Evolutionary conservation across 305 asterid species (phyloP).

Genomic region (Stenogyne calaminthoides): DNA sequence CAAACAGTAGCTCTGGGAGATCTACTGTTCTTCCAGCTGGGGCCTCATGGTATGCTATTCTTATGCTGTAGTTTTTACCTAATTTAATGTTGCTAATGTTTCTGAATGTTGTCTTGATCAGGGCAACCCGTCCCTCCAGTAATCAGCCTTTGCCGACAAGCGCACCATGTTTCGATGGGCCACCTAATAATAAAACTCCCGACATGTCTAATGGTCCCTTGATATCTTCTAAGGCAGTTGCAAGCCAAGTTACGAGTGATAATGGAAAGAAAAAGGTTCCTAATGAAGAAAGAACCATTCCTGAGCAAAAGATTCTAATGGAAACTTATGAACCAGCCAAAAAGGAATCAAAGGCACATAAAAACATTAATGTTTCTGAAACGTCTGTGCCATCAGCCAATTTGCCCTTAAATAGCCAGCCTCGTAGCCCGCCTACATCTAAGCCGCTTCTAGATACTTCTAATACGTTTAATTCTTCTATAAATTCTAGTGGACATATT

Average conservation of each 20-base stretch:
- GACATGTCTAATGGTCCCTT: conserved; percentile 43
- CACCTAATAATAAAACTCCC: conserved; percentile 41
- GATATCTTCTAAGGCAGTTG: conserved; percentile 51
- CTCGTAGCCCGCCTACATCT: conserved; percentile 39
- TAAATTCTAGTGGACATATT: conserved; percentile 42
- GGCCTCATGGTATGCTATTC: conserved; percentile 71
- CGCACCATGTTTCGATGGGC: conserved; percentile 47
- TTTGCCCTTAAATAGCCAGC: conserved; percentile 42
- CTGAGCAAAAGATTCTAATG: conserved; percentile 40
- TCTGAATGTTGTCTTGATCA: conserved; percentile 40
- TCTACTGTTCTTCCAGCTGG: conserved; percentile 90
- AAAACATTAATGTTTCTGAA: conserved; percentile 32
- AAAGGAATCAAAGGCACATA: conserved; percentile 43
- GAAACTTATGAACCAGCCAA: conserved; percentile 39
- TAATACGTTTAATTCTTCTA: conserved; percentile 36
- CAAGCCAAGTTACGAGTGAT: conserved; percentile 49
- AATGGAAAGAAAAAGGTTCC: conserved; percentile 47
- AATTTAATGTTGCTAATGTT: conserved; percentile 18
- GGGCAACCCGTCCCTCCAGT: conserved; percentile 72
- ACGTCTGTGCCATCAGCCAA: conserved; percentile 33
- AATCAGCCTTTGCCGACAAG: conserved; percentile 49
- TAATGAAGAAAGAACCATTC: conserved; percentile 37
- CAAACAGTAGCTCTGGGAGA: conserved; percentile 84
- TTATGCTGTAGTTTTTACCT: conserved; percentile 17
- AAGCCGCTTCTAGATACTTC: conserved; percentile 35